phyloP scores from a whole-genome alignment of 2,329 filamentous ascomycete genomes.

The Colletotrichum theobromicola region DNA sequence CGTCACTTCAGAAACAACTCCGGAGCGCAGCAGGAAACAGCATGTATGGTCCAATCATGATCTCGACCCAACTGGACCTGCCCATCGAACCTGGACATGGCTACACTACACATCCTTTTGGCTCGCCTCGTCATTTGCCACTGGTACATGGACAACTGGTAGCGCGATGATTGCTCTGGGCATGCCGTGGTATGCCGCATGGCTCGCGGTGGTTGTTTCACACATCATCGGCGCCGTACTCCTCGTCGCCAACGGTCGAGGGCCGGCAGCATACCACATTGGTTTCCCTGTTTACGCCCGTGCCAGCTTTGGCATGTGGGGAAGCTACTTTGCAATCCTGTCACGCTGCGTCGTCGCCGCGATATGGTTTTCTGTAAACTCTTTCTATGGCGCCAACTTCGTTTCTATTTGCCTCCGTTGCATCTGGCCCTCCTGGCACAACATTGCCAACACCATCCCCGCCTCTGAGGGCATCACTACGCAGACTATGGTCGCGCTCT shows the following conservation, averaged over 20 bases:
- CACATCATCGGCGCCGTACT: background rate
- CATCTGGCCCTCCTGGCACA: slow-evolving; percentile 28
- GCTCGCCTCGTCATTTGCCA: background rate
- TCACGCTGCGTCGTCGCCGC: background rate
- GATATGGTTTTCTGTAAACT: background rate
- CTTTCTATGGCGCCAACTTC: slow-evolving; percentile 20
- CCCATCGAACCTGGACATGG: background rate
- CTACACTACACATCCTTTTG: background rate
- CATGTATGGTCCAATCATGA: background rate
- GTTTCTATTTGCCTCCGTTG: slow-evolving; percentile 30
- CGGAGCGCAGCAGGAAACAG: background rate
- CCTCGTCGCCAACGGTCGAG: background rate
- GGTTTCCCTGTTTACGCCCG: background rate
- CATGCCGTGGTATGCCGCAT: background rate
- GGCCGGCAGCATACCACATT: background rate
- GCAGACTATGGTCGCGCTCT: slow-evolving; percentile 27
- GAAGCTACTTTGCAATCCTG: background rate
- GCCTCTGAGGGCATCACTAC: slow-evolving; percentile 28
- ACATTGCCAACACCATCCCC: slow-evolving; percentile 28
- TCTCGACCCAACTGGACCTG: background rate
- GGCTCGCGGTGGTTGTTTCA: background rate
- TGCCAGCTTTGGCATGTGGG: background rate
- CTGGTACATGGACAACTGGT: background rate
- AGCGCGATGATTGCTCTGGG: background rate
- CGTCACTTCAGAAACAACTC: background rate